phyloP scores from a whole-genome alignment of 352 stramenopile species.

The Lagenidium giganteum region DNA sequence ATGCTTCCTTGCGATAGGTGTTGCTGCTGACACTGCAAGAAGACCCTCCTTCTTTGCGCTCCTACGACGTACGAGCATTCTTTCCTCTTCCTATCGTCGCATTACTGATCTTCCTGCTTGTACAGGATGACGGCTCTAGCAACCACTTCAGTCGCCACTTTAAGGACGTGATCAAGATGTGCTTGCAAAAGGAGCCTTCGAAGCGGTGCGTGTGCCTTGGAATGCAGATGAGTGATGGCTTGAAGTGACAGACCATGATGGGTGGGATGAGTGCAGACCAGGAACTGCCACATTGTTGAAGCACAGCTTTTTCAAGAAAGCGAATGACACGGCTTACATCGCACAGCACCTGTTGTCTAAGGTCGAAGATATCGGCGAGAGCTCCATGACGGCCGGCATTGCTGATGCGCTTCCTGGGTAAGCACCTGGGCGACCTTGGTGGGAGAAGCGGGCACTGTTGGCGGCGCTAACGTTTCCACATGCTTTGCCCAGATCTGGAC shows the following conservation, averaged over 20 bases:
- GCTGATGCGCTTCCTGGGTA: conserved; percentile 78
- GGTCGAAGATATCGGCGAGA: conserved; percentile 87
- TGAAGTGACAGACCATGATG: background rate
- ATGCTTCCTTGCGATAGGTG: too few species aligned
- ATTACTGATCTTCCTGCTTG: conserved; percentile 3
- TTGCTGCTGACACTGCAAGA: conserved; percentile 96
- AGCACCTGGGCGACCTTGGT: too few species aligned
- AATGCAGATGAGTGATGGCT: background rate
- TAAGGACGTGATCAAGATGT: conserved; percentile 87
- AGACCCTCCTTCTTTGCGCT: conserved; percentile 90
- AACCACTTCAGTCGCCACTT: conserved; percentile 84
- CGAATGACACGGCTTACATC: conserved; percentile 60
- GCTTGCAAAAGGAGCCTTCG: conserved; percentile 82
- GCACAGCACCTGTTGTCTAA: conserved; percentile 62
- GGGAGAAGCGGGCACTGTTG: too few species aligned
- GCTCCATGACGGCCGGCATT: conserved; percentile 80
- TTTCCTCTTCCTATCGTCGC: background rate
- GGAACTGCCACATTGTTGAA: conserved; percentile 79
- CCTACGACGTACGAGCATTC: conserved; percentile 72
- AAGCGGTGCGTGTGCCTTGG: conserved; percentile 74
- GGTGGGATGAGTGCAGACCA: conserved; percentile 28
- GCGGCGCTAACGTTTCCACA: background rate
- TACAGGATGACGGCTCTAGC: conserved; percentile 73
- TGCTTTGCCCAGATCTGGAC: conserved; percentile 40
- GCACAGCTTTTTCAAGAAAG: conserved; percentile 89